phyloP scores from a whole-genome alignment of 345 rosid species.

The Gossypium longicalyx region DNA sequence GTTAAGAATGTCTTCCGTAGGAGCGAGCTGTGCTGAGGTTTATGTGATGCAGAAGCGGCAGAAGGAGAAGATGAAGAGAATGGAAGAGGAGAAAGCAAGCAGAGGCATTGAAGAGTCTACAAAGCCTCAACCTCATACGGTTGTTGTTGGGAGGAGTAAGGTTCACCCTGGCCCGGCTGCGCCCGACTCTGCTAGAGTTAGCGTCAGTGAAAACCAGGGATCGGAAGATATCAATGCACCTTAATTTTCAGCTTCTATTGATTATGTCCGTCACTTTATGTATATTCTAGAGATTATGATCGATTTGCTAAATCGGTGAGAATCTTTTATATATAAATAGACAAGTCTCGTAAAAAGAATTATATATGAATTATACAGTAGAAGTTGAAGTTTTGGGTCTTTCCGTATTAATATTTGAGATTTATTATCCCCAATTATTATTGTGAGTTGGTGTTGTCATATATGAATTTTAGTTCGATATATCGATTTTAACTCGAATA shows the following conservation, averaged over 20 bases:
- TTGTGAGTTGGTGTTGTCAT: too few species aligned
- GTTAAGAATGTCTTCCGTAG: slow-evolving; percentile 10
- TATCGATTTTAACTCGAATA: too few species aligned
- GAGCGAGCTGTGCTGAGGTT: slow-evolving; percentile 10
- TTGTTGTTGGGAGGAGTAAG: neutral
- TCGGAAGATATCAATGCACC: neutral
- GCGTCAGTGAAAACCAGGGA: neutral
- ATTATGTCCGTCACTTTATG: too few species aligned
- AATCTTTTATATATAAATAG: too few species aligned
- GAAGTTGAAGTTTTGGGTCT: too few species aligned
- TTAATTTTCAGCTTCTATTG: neutral
- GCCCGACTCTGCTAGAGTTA: neutral
- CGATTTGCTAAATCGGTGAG: too few species aligned
- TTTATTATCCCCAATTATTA: too few species aligned
- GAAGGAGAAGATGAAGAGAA: slow-evolving; percentile 14
- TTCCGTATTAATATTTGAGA: too few species aligned
- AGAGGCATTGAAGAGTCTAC: neutral
- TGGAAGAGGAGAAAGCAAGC: neutral
- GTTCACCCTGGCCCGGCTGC: neutral
- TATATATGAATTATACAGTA: too few species aligned
- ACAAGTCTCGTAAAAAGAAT: too few species aligned
- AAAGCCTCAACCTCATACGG: neutral
- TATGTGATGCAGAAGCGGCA: slow-evolving; percentile 6
- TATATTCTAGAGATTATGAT: neutral
- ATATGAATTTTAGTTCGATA: accelerated